Evolutionary conservation across 495 filamentous ascomycete genomes (phyloP).

Genomic region (Trichoderma gamsii): DNA sequence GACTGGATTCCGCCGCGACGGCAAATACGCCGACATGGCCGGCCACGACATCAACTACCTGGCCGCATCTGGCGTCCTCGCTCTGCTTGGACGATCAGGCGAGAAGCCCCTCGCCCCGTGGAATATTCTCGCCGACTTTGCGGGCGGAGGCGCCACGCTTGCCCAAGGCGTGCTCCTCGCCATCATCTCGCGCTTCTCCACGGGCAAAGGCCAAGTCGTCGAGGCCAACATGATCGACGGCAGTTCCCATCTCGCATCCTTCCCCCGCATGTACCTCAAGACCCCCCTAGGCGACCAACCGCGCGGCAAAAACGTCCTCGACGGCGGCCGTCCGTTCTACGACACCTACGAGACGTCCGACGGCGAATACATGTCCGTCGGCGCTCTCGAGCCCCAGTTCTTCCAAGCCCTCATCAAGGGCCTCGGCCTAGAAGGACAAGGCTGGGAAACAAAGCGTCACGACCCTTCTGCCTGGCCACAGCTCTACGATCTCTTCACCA

Average conservation of each 20-base stretch:
- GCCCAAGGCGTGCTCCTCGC: conserved; percentile 65
- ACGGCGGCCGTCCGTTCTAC: conserved; percentile 83
- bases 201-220: conserved; percentile 75
- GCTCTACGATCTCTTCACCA: conserved; percentile 54
- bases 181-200: conserved; percentile 47
- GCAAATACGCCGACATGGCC: conserved; percentile 78
- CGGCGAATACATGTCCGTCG: conserved; percentile 80
- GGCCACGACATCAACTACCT: conserved; percentile 99
- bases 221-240: conserved; percentile 98
- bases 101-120: conserved; percentile 70
- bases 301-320: conserved; percentile 72
- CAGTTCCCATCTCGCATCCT: conserved; percentile 65
- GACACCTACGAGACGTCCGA: conserved; percentile 81
- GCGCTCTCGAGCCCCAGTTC: conserved; percentile 83
- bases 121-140: conserved; percentile 87
- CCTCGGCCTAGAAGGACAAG: conserved; percentile 47
- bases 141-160: conserved; percentile 76
- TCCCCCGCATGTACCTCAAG: conserved; percentile 59
- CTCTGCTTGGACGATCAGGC: conserved; percentile 61
- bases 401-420: conserved; percentile 61
- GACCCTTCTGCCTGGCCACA: conserved; percentile 60
- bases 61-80: conserved; percentile 74
- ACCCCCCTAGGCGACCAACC: conserved; percentile 52
- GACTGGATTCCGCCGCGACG: conserved; percentile 83
- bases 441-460: conserved; percentile 47